Evolutionary conservation across 2,329 filamentous ascomycete species (phyloP), one percentile per base, ranked within the genome.

Genomic region (Byssoonygena ceratinophila): DNA sequence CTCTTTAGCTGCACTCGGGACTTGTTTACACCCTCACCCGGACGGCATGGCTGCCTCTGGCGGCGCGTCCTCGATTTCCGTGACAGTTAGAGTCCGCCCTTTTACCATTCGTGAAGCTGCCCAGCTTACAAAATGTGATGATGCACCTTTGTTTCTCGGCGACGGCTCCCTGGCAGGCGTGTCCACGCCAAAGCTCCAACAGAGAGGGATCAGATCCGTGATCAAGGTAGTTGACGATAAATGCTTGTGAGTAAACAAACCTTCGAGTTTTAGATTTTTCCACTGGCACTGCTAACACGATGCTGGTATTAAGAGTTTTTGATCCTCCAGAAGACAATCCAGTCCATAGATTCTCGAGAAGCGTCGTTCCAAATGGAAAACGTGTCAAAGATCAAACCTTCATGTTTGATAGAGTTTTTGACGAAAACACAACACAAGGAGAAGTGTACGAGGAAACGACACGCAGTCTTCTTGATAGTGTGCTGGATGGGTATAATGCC

Each of bases 321-420:
- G 92, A 98, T 62, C 92, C 92, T 6, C 92, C 92, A 39, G 92
- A 98, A 70, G 90, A 97, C 65, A 94, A 83, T 63, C 87, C 90
- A 0, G 83, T 97, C 7, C 88, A 94, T 56, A 85, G 84, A 60
- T 94, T 96, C 68, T 85, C 85, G 27, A 79, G 83, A 66, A 88
- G 85, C 1, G 84, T 94, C 9, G 79, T 94, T 8, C 83, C 85
- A 2, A 80, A 82, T 51, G 89, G 90, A 52, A 97, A 94, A 71
- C 85, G 89, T 60, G 87, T 92, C 63, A 98, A 98, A 67, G 94
- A 98, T 67, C 90, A 96, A 68, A 92, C 92, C 3, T 98, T 98
- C 62, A 90, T 85, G 48, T 98, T 98, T 71, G 92, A 98, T 70
- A 79, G 87, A 53, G 87, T 98, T 58, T 97, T 98, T 69, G 92